Base-by-base conservation (phyloP, 306 rosid species). In the Casuarina glauca region DNA sequence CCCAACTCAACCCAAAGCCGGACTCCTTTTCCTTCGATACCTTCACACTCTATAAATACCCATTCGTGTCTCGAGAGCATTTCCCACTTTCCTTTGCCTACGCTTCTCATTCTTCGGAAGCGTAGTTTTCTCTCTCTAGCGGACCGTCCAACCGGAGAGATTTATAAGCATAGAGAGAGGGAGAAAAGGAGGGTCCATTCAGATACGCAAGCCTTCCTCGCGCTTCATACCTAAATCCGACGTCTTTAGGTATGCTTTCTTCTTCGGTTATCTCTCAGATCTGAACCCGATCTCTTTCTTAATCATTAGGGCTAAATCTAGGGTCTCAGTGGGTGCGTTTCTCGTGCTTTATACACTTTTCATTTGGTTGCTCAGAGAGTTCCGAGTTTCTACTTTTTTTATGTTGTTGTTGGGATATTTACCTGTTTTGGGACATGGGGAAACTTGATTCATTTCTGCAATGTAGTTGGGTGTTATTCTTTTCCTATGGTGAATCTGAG, bases 91-190 rank as follows among this genome's bases (percentile, higher is more conserved):
- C 69, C 51, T 48, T 48, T 69, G 78, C 76, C 89, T 81, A 57
- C 91, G 90, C 87, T 87, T 85, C 84, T 72, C 58, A 5, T 74
- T 81, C 49, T 41, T 79, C 78, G 76, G 91, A 84, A 86, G 91
- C 91, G 90, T 86, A 52, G 82, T 78, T 62, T 55, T 70, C 72
- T 61, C 8, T 74, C 67, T 42, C 43, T 42, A 4, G 35, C 3
- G 11, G 44, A 13, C 16, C 11, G 6, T 16, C 9, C 48, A 46
- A 46, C 64, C 45, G 19, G 19, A 1, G 0, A 8, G n/a, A 69
- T 3, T 44, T 50, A 45, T 63, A 9, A 5, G 11, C 1, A n/a
- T 38, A 20, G 44, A 50, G 15, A 3, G 10, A 66, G 45, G 8
- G 53, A 39, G 61, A 10, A 10, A 45, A 5, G 39, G 62, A 17